Evolutionary conservation across 2,329 filamentous ascomycete genomes (phyloP).

Genomic region (Cladobotryum mycophilum): DNA sequence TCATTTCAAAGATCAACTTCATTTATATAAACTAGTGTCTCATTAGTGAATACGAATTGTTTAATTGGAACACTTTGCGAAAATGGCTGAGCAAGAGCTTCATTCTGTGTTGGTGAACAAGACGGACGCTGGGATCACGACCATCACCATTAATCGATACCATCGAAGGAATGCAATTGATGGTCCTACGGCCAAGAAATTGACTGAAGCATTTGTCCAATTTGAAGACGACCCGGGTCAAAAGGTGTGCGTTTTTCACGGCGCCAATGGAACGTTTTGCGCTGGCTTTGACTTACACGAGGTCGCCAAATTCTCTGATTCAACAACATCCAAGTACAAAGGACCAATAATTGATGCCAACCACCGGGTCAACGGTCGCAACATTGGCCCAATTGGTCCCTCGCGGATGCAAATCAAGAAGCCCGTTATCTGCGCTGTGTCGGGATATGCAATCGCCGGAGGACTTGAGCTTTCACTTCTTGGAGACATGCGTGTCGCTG

Average conservation of each 20-base stretch:
- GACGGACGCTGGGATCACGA: conserved; percentile 40
- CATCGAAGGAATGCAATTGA: conserved; percentile 48
- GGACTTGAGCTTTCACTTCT: too few relatives aligned
- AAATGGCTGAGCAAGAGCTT: conserved; percentile 3
- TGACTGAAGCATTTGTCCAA: conserved; percentile 40
- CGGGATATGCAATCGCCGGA: too few relatives aligned
- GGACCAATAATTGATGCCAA: too few relatives aligned
- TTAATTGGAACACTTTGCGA: too few relatives aligned
- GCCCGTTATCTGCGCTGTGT: too few relatives aligned
- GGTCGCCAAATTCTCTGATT: conserved; percentile 22
- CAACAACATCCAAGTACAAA: too few relatives aligned
- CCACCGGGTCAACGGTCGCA: too few relatives aligned
- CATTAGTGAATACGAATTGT: too few relatives aligned
- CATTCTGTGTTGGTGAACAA: conserved; percentile 15
- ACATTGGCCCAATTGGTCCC: too few relatives aligned
- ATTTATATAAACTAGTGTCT: too few relatives aligned
- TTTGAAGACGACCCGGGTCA: conserved; percentile 46
- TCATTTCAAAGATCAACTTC: too few relatives aligned
- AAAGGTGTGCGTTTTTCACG: conserved; percentile 47
- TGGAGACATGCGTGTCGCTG: conserved; percentile 29
- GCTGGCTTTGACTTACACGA: conserved; percentile 47
- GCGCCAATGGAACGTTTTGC: conserved; percentile 42
- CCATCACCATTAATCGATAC: conserved; percentile 48
- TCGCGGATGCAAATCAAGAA: too few relatives aligned
- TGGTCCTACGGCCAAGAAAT: conserved; percentile 37